Conservation (phyloP, 2,329 filamentous ascomycete species). For the Seiridium cupressi region DNA sequence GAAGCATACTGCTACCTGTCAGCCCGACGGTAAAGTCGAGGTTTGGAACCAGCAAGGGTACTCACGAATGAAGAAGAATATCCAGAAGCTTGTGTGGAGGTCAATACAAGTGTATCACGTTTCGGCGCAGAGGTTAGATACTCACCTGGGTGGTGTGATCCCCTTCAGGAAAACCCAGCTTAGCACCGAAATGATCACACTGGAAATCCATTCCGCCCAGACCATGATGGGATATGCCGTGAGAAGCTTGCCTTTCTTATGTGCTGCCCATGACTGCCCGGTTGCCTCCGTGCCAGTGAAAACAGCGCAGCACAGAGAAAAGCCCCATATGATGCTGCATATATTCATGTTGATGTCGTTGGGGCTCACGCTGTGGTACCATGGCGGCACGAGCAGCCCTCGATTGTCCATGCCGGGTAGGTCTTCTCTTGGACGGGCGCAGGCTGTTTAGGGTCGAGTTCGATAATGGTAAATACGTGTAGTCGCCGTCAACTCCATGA, state of each 20-base stretch:
- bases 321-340: slow-evolving; percentile 29
- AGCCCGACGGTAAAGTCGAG: neutral
- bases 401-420: neutral
- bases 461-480: too few species aligned
- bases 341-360: slow-evolving; percentile 20
- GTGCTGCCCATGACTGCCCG: slow-evolving; percentile 25
- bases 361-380: slow-evolving; percentile 6
- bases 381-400: slow-evolving; percentile 10
- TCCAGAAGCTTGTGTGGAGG: slow-evolving; percentile 2
- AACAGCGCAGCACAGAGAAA: slow-evolving; percentile 27
- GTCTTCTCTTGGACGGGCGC: too few species aligned
- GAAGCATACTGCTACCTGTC: neutral
- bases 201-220: slow-evolving; percentile 29
- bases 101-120: neutral
- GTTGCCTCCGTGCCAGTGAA: slow-evolving; percentile 25
- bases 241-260: slow-evolving; percentile 19
- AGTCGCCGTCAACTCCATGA: too few species aligned
- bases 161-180: slow-evolving; percentile 23
- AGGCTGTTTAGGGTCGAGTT: too few species aligned
- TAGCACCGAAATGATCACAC: slow-evolving; percentile 24
- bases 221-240: slow-evolving; percentile 31
- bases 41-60: neutral
- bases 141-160: slow-evolving; percentile 5
- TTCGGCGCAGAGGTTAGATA: too few species aligned
- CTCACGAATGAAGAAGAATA: slow-evolving; percentile 10